Conservation (phyloP, 1,284 basidiomycete species). For the Golubevia sp. region DNA sequence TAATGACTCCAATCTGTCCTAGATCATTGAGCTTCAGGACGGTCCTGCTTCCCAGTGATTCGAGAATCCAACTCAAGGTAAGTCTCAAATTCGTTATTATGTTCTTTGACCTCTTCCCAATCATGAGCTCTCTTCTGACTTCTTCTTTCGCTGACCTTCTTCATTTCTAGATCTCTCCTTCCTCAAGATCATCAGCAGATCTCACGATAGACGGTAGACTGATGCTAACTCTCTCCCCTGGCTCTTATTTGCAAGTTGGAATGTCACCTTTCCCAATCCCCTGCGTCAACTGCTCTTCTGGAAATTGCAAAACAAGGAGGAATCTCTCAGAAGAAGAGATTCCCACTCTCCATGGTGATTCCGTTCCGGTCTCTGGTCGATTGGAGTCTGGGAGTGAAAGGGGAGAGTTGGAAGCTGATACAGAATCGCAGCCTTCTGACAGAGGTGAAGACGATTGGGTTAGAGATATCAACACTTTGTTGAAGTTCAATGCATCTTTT, state of each 20-base stretch:
- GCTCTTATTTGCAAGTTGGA: slow-evolving; percentile 82
- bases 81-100: slow-evolving; percentile 39
- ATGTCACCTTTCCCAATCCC: slow-evolving; percentile 88
- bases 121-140: background rate
- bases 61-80: slow-evolving; percentile 79
- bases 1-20: slow-evolving; percentile 93
- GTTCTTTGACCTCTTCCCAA: slow-evolving; percentile 8
- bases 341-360: too few species aligned
- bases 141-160: slow-evolving; percentile 4
- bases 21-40: slow-evolving; percentile 89
- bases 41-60: slow-evolving; percentile 82
- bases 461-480: slow-evolving; percentile 78
- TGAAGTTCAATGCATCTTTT: slow-evolving; percentile 60
- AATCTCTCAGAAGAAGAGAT: too few species aligned
- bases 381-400: too few species aligned
- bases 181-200: slow-evolving; percentile 82
- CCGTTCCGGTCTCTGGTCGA: too few species aligned
- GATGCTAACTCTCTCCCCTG: slow-evolving; percentile 77
- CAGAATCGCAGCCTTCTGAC: too few species aligned
- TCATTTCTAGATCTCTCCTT: slow-evolving; percentile 74
- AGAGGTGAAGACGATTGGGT: slow-evolving; percentile 74
- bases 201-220: slow-evolving; percentile 90
- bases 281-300: slow-evolving; percentile 64
- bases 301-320: too few species aligned
- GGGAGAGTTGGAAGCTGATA: too few species aligned